A percentile compares a stretch with the other conserved stretches of the same genome.
These are phyloP conservation scores for Mortierella sp. DNA, from an alignment of 371 early-diverging fungal species.

Conservation along the genomic window DNA sequence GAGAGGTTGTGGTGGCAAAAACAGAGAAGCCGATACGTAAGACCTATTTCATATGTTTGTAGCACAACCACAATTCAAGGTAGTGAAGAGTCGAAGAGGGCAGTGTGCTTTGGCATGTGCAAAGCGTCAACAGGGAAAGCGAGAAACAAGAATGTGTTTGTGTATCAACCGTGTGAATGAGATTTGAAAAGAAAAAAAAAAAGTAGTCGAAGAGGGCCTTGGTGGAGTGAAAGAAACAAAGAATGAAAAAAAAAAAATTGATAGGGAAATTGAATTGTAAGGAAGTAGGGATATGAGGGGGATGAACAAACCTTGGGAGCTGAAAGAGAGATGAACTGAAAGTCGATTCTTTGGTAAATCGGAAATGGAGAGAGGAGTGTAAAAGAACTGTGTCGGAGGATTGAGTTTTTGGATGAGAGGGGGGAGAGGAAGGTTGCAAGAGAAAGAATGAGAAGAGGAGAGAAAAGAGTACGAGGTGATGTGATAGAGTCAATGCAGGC, in stretches of 20 bases:
- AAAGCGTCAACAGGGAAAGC: not conserved
- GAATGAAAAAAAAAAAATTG: not conserved
- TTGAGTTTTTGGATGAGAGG: not conserved
- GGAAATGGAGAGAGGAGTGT: not conserved
- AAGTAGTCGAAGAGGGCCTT: not conserved
- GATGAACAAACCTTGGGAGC: not conserved
- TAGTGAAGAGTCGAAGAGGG: not conserved
- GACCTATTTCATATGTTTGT: conserved; percentile 1
- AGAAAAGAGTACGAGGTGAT: not conserved
- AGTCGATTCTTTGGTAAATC: not conserved
- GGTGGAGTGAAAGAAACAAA: not conserved
- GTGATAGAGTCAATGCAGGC: not conserved
- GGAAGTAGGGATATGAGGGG: not conserved
- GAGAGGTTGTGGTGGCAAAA: not conserved
- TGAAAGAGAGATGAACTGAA: not conserved
- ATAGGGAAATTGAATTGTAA: not conserved
- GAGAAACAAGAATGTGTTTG: not conserved
- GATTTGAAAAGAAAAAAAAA: not conserved
- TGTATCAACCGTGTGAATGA: not conserved
- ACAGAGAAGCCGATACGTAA: not conserved
- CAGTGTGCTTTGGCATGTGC: not conserved
- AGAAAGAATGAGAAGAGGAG: not conserved
- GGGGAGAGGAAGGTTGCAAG: not conserved
- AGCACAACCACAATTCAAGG: not conserved
- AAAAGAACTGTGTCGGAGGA: not conserved